phyloP scores from a whole-genome alignment of 345 rosid species.

The Geranium rotundifolium region DNA sequence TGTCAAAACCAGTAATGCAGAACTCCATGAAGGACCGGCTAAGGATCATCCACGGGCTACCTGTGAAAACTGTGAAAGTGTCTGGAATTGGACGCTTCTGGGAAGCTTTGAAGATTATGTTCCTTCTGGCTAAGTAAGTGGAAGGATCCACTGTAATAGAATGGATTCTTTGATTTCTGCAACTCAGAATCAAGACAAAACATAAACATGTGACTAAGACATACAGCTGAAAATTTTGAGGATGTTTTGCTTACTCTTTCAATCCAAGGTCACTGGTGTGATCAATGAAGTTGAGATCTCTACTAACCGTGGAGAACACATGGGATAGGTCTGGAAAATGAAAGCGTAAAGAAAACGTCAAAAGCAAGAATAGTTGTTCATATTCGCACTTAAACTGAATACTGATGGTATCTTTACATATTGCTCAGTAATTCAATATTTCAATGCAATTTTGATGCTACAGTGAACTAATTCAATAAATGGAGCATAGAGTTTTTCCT shows the following conservation, averaged over 20 bases:
- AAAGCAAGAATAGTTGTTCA: too few species aligned
- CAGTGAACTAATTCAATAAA: too few species aligned
- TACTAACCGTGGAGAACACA: conserved; percentile 60
- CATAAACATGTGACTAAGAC: neutral
- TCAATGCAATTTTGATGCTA: too few species aligned
- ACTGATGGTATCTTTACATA: too few species aligned
- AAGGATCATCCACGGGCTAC: conserved; percentile 79
- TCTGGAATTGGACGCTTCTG: conserved; percentile 71
- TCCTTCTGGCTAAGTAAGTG: conserved; percentile 73
- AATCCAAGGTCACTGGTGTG: conserved; percentile 95
- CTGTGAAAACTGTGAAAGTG: conserved; percentile 86
- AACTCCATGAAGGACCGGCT: conserved; percentile 78
- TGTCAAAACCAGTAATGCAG: conserved; percentile 93
- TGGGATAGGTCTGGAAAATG: conserved; percentile 64
- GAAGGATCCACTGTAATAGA: conserved; percentile 92
- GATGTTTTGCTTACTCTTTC: conserved; percentile 75
- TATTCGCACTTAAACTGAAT: too few species aligned
- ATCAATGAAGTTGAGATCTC: conserved; percentile 85
- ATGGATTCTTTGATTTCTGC: conserved; percentile 66
- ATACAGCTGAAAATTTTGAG: conserved; percentile 2
- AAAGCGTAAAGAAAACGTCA: conserved; percentile 7
- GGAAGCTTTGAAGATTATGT: conserved; percentile 75
- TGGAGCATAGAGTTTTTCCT: neutral
- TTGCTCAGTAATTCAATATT: too few species aligned
- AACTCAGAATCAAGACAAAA: conserved; percentile 7